phyloP scores from a whole-genome alignment of 129 eudicot species.

The Scalesia atractyloides region DNA sequence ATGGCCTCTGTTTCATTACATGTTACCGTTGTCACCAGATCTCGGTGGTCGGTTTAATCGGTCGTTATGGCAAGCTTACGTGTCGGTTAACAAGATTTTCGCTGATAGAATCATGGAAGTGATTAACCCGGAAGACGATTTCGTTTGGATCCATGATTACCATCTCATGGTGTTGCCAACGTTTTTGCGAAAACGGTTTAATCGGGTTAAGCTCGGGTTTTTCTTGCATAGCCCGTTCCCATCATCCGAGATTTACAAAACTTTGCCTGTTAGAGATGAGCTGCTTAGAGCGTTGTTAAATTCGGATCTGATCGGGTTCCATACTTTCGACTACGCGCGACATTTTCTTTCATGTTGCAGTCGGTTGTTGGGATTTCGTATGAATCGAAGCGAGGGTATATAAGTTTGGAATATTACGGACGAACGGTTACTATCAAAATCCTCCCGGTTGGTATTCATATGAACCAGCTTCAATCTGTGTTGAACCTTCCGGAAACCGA shows the following conservation, averaged over 20 bases:
- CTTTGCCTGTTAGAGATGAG: slow-evolving; percentile 80
- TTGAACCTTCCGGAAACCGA: slow-evolving; percentile 67
- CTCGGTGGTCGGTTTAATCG: slow-evolving; percentile 84
- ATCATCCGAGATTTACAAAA: slow-evolving; percentile 74
- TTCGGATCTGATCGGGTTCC: slow-evolving; percentile 83
- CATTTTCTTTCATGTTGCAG: slow-evolving; percentile 88
- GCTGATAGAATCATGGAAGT: slow-evolving; percentile 92
- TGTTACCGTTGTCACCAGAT: slow-evolving; percentile 83
- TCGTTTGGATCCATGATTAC: slow-evolving; percentile 88
- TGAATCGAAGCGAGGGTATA: slow-evolving; percentile 83
- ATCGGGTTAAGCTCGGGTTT: slow-evolving; percentile 81
- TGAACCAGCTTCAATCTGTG: slow-evolving; percentile 73
- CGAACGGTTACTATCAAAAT: slow-evolving; percentile 78
- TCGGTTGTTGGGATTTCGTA: slow-evolving; percentile 73
- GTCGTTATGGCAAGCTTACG: slow-evolving; percentile 84
- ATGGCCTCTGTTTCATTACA: slow-evolving; percentile 89
- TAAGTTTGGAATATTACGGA: slow-evolving; percentile 82
- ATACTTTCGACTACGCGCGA: slow-evolving; percentile 84
- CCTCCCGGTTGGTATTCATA: slow-evolving; percentile 81
- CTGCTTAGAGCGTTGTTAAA: slow-evolving; percentile 70
- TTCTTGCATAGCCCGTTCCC: slow-evolving; percentile 88
- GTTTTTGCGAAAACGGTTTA: slow-evolving; percentile 72
- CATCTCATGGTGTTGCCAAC: slow-evolving; percentile 89
- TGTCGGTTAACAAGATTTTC: slow-evolving; percentile 81
- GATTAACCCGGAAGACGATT: slow-evolving; percentile 87